A percentile compares a stretch with the other conserved stretches of the same genome.
These are phyloP conservation scores for Tetracladium marchalianum DNA, from an alignment of 495 filamentous ascomycete species.

Conservation along the genomic window DNA sequence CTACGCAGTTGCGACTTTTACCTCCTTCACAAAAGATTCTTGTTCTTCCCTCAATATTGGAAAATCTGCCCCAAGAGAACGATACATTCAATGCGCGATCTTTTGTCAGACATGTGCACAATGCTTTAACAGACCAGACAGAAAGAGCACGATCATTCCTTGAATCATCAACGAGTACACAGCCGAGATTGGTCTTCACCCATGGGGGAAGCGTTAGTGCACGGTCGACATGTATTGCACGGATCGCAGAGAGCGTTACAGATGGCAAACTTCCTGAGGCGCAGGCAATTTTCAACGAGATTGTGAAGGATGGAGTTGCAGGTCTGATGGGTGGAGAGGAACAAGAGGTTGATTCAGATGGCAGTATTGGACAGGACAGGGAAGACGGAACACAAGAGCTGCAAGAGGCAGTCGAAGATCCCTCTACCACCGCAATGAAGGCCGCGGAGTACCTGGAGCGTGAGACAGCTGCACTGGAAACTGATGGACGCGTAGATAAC, in stretches of 20 bases:
- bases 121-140: slow-evolving; percentile 28
- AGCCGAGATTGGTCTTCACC: slow-evolving; percentile 38
- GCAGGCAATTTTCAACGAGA: slow-evolving; percentile 30
- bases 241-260: slow-evolving; percentile 32
- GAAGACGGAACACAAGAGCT: neutral
- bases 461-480: slow-evolving; percentile 33
- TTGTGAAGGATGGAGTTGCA: slow-evolving; percentile 31
- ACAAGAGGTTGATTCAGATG: neutral
- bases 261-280: slow-evolving; percentile 29
- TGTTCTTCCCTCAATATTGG: slow-evolving; percentile 33
- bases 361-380: neutral
- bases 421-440: slow-evolving; percentile 34
- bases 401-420: slow-evolving; percentile 16
- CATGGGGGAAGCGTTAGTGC: slow-evolving; percentile 40
- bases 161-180: slow-evolving; percentile 23
- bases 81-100: slow-evolving; percentile 24
- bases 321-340: slow-evolving; percentile 18
- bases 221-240: slow-evolving; percentile 29
- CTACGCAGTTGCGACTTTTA: slow-evolving; percentile 40
- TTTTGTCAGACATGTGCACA: slow-evolving; percentile 32
- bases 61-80: slow-evolving; percentile 18
- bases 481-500: too few species aligned
- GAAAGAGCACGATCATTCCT: slow-evolving; percentile 36
- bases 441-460: slow-evolving; percentile 39
- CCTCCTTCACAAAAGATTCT: slow-evolving; percentile 38